Evolutionary conservation across 495 filamentous ascomycete genomes (phyloP), one percentile per base, ranked within the genome.

Genomic region (Chaetomium fimeti): DNA sequence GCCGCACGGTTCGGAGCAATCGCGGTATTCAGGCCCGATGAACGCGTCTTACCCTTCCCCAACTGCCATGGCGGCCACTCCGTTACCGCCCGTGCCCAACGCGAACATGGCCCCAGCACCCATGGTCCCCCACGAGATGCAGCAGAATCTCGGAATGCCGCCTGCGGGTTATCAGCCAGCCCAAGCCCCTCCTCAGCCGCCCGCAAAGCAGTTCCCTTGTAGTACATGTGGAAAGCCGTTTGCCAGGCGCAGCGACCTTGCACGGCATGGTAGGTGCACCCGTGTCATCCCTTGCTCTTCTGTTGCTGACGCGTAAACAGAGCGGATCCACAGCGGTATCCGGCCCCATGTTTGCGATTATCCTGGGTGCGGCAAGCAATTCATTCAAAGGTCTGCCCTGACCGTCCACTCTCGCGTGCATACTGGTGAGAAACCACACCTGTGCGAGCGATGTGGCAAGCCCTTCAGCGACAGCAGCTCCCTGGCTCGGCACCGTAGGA

Each of bases 391-490:
- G 40, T 97, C 94, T n/a, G 94, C 94, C 11, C 81, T 98, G 74
- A 98, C 94, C 1, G 94, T 98, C 5, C 94, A 98, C 75, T 86
- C 88, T 66, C 88, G 94, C 57, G 94, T 98, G 38, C 94, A 98
- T 70, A 98, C 94, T 2, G 94, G 94, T 52, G 94, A 98, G 76
- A 98, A 98, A 75, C 94, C 94, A 9, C 94, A 98, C 71, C 92
- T 93, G 89, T 98, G 94, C 74, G 95, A 98, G 77, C 83, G 90
- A 66, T 98, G 94, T 76, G 90, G 92, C 72, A 98, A 98, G 94
- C 93, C 93, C n/a, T 98, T 98, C 71, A 97, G 93, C 72, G 94
- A 98, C 75, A 97, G 93, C 20, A 97, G 93, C 69, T 98, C 94
- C 11, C 79, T 98, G 42, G 94, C 94, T 22, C 83, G 94, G 43